A percentile compares a stretch with the other conserved stretches of the same genome.
Conservation (phyloP, 352 stramenopile species). For the Blastocystis hominis region DNA sequence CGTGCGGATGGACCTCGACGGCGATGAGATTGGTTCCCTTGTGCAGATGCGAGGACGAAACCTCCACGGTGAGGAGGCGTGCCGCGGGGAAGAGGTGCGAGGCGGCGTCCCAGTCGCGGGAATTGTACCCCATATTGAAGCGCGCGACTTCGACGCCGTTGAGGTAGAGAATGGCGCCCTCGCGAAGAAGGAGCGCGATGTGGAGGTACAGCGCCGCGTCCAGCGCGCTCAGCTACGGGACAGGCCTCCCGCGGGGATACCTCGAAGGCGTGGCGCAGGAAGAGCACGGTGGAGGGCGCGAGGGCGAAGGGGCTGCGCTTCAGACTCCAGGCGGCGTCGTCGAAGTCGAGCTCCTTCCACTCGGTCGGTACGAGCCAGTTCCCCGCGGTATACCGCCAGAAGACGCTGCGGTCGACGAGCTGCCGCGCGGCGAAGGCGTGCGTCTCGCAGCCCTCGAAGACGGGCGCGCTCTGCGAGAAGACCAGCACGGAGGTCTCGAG, state of each 20-base stretch:
- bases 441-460: not conserved
- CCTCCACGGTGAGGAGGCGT: not conserved
- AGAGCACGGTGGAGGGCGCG: not conserved
- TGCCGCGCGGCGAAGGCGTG: not conserved
- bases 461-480: not conserved
- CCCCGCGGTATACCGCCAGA: constrained; percentile 9
- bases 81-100: not conserved
- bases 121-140: constrained; percentile 4
- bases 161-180: not conserved
- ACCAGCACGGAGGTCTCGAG: not conserved
- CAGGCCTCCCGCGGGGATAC: not conserved
- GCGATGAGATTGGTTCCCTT: not conserved
- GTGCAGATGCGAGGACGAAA: not conserved
- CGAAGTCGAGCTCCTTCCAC: not conserved
- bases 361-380: not conserved
- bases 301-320: constrained; percentile 2
- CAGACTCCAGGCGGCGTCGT: not conserved
- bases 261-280: not conserved
- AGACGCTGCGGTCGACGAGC: not conserved
- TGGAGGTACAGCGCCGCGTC: not conserved
- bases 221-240: not conserved
- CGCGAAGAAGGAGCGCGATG: not conserved
- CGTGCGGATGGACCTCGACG: not conserved
- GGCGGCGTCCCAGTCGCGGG: not conserved
- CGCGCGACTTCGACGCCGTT: not conserved